phyloP scores from a whole-genome alignment of 495 filamentous ascomycete species.

The Paragyromitra xinjiangensis region DNA sequence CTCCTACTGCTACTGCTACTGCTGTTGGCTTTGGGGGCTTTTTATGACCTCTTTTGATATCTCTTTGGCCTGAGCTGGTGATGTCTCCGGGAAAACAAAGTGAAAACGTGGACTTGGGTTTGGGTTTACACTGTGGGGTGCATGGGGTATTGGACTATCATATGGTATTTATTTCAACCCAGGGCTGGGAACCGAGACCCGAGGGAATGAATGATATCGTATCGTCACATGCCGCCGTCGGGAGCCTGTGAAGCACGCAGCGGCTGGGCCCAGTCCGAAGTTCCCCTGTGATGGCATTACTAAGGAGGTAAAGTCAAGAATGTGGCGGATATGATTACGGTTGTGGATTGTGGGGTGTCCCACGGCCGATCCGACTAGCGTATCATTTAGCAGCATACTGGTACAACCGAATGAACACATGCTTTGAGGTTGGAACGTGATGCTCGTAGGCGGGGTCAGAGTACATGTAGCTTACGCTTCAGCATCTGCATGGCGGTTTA shows the following conservation, averaged over 20 bases:
- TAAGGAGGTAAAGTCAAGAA: conserved; percentile 21
- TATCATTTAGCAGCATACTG: not conserved
- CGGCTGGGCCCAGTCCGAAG: conserved; percentile 5
- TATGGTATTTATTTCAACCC: conserved; percentile 43
- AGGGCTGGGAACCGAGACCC: conserved; percentile 43
- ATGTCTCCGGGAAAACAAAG: not conserved
- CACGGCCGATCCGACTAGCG: not conserved
- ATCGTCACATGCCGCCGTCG: conserved; percentile 42
- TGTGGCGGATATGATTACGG: not conserved
- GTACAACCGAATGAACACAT: conserved; percentile 6
- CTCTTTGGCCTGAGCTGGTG: not conserved
- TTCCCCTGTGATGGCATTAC: conserved; percentile 22
- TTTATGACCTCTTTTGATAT: conserved; percentile 10
- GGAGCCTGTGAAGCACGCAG: not conserved
- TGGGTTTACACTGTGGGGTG: conserved; percentile 20
- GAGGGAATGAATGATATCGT: conserved; percentile 33
- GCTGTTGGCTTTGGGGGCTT: not conserved
- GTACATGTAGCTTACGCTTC: not conserved
- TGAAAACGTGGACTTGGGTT: not conserved
- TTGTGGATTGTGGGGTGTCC: not conserved
- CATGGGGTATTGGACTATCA: conserved; percentile 42
- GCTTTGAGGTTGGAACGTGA: not conserved
- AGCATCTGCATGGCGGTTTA: not conserved
- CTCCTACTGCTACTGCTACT: conserved; percentile 11
- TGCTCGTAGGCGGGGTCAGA: not conserved